phyloP scores from a whole-genome alignment of 192 early-diverging fungal genomes.

The Entomortierella beljakovae region DNA sequence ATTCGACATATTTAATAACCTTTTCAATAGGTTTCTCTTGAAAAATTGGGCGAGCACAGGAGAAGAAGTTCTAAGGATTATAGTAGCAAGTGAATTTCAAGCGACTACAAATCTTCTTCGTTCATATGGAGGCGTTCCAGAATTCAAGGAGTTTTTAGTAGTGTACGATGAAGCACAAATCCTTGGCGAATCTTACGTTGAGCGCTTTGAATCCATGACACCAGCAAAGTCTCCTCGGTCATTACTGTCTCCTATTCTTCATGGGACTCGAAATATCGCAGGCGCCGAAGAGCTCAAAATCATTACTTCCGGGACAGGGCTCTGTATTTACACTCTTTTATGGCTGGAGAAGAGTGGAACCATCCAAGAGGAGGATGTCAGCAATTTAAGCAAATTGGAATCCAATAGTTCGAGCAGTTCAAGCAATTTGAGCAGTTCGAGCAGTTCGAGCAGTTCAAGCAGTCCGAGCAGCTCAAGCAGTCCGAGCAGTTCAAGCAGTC shows the following conservation, averaged over 20 bases:
- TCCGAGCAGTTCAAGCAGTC: background rate
- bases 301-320: background rate
- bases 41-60: background rate
- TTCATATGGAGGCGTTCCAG: background rate
- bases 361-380: background rate
- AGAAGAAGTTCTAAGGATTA: background rate
- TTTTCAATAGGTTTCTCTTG: background rate
- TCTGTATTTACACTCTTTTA: background rate
- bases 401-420: too few relatives aligned
- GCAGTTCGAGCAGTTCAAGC: too few relatives aligned
- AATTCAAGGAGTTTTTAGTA: background rate
- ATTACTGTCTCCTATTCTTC: conserved; percentile 17
- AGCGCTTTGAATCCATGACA: background rate
- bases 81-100: background rate
- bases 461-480: too few relatives aligned
- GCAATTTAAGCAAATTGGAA: too few relatives aligned
- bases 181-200: conserved; percentile 11
- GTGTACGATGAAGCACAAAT: conserved; percentile 22
- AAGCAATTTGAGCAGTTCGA: too few relatives aligned
- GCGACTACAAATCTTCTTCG: background rate
- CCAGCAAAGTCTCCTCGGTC: background rate
- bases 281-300: background rate
- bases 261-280: background rate
- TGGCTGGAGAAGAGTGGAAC: background rate
- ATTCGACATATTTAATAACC: background rate